Base-by-base conservation (phyloP, 306 rosid genomes). In the Mimosa bimucronata region DNA sequence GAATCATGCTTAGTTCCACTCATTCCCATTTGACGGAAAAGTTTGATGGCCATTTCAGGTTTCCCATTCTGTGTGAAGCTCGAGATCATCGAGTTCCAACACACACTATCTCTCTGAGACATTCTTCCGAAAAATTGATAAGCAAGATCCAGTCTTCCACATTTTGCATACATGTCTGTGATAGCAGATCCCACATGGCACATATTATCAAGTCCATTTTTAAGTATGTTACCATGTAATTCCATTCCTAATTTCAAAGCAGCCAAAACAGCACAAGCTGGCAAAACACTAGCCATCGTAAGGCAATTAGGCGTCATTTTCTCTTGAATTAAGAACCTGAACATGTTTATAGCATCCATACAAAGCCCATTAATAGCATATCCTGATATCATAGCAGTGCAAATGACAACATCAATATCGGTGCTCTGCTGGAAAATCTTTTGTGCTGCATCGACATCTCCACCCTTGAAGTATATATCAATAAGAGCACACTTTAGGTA, bases 341-440 rank as follows among this genome's bases (percentile, higher is more conserved):
- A 91, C 65, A 80, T 78, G 71, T 82, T 80, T 80, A 89, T 78
- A 71, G 97, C 97, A 69, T 91, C 92, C 41, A 11, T 40, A 57
- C 86, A 13, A 87, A 88, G 81, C 73, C 92, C 87, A 64, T 91
- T 80, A 71, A 89, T 91, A 16, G 78, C 91, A 81, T 84, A 81
- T 37, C 97, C 97, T 26, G 97, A 93, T 79, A 93, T 86, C 92
- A 91, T 84, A 66, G 94, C 77, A 0, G 97, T 89, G 90, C 90
- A 93, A 57, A 93, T 76, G 12, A 86, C 96, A 58, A 87, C 73
- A 84, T 93, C 97, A 78, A 85, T 86, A 9, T 64, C 84, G 6
- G 46, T 50, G 61, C 85, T 84, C 86, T 82, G 84, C 40, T 81
- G 78, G 83, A 89, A 89, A 78, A 85, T 73, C 71, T 89, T 89